Evolutionary conservation across 306 rosid species (phyloP).

Genomic region (Gillenia trifoliata): DNA sequence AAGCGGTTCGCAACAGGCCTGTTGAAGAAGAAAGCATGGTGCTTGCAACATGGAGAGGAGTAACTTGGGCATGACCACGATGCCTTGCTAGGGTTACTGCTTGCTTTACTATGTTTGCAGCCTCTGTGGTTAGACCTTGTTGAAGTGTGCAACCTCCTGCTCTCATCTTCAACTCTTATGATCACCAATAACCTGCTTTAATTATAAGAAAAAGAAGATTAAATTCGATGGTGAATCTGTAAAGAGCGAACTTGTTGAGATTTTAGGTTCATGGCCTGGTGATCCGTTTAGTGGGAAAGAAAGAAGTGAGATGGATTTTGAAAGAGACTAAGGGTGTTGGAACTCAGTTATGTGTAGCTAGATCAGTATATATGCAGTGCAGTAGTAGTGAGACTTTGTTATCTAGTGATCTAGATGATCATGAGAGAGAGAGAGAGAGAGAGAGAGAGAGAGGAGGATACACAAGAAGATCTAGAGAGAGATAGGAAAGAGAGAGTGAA

Average conservation of each 20-base stretch:
- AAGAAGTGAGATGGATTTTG: background rate
- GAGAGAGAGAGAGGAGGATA: constrained; percentile 20
- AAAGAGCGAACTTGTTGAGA: background rate
- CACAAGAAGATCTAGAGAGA: constrained; percentile 8
- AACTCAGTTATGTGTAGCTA: constrained; percentile 12
- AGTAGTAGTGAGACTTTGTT: constrained; percentile 10
- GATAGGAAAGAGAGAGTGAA: constrained; percentile 16
- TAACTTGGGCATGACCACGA: constrained; percentile 93
- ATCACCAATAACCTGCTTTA: background rate
- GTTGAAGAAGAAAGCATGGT: constrained; percentile 69
- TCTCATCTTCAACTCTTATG: constrained; percentile 51
- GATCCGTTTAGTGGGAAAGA: background rate
- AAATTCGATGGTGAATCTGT: background rate
- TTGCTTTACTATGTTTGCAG: constrained; percentile 64
- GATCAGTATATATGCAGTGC: constrained; percentile 20
- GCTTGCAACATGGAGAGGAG: constrained; percentile 93
- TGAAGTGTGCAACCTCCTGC: constrained; percentile 70
- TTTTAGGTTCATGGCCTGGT: background rate
- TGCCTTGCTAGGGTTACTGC: constrained; percentile 71
- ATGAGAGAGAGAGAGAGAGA: constrained; percentile 23
- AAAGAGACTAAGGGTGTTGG: constrained; percentile 13
- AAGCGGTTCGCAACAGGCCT: constrained; percentile 68
- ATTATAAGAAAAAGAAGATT: background rate
- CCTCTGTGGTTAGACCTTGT: constrained; percentile 80
- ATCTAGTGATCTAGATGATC: constrained; percentile 22